These are phyloP conservation scores for Umbelopsis isabellina DNA, from an alignment of 192 early-diverging fungal species.

Conservation along the genomic window DNA sequence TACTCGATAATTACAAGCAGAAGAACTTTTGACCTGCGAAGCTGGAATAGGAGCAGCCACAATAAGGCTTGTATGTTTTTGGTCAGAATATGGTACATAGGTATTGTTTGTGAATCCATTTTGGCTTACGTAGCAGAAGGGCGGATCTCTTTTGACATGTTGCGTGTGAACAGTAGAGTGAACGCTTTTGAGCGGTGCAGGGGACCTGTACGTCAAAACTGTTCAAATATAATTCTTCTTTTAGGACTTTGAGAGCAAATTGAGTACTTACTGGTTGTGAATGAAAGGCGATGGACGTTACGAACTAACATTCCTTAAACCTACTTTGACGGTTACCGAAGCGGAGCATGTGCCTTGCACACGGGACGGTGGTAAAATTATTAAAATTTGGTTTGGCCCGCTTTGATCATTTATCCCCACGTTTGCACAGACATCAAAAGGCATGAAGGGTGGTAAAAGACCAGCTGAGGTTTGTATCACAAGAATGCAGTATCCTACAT, in stretches of 20 bases:
- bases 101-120: neutral
- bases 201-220: too few species aligned
- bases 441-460: too few species aligned
- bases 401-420: too few species aligned
- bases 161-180: neutral
- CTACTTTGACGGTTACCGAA: neutral
- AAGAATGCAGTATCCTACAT: too few species aligned
- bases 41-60: slow-evolving; percentile 29
- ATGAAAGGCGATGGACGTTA: slow-evolving; percentile 10
- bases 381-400: neutral
- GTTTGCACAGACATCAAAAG: too few species aligned
- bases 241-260: neutral
- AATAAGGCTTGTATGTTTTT: slow-evolving; percentile 19
- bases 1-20: slow-evolving; percentile 22
- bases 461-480: too few species aligned
- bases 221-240: neutral
- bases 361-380: neutral
- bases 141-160: slow-evolving; percentile 22
- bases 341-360: slow-evolving; percentile 18
- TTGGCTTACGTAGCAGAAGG: slow-evolving; percentile 29
- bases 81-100: neutral
- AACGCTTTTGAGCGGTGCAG: too few species aligned
- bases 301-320: neutral
- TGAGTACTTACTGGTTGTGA: neutral
- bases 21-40: neutral